Conservation (phyloP, 805 yeast genomes). For the Ogataea nitratoaversa region DNA sequence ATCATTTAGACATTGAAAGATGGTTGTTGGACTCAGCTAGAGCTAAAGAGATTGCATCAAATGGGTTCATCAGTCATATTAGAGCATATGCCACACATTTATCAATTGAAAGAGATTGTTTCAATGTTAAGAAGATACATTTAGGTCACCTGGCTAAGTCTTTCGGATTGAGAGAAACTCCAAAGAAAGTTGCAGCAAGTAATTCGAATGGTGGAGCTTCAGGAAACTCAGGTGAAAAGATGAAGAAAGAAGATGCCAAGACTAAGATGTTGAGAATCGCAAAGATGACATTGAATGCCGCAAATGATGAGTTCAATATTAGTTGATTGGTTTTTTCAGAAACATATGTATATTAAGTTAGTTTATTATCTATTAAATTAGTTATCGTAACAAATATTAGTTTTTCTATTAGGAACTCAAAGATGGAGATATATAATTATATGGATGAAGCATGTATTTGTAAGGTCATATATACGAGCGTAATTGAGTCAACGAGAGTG, state of each 20-base stretch:
- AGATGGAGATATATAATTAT: not conserved
- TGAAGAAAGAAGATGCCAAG: conserved; percentile 62
- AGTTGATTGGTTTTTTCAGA: conserved; percentile 15
- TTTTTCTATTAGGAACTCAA: too few relatives aligned
- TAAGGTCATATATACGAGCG: not conserved
- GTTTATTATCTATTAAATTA: too few relatives aligned
- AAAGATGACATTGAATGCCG: conserved; percentile 56
- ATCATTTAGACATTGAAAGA: conserved; percentile 89
- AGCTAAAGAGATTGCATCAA: conserved; percentile 62
- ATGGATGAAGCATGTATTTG: not conserved
- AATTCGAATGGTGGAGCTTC: conserved; percentile 30
- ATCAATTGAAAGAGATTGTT: conserved; percentile 68
- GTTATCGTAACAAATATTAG: too few relatives aligned
- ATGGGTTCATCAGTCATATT: conserved; percentile 83
- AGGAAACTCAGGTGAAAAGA: conserved; percentile 14
- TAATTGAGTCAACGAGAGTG: not conserved
- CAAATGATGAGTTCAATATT: conserved; percentile 71
- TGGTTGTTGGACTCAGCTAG: conserved; percentile 70
- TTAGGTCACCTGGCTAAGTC: conserved; percentile 94
- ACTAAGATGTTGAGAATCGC: conserved; percentile 77
- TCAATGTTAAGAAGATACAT: conserved; percentile 80
- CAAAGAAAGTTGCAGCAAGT: conserved; percentile 64
- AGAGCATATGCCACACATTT: conserved; percentile 96
- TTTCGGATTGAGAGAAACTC: conserved; percentile 92
- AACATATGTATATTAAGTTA: too few relatives aligned